Percentiles rank a stretch among this genome's conserved stretches.
phyloP scores from a whole-genome alignment of 208 protist genomes.

The Acanthamoeba lugdunensis region DNA sequence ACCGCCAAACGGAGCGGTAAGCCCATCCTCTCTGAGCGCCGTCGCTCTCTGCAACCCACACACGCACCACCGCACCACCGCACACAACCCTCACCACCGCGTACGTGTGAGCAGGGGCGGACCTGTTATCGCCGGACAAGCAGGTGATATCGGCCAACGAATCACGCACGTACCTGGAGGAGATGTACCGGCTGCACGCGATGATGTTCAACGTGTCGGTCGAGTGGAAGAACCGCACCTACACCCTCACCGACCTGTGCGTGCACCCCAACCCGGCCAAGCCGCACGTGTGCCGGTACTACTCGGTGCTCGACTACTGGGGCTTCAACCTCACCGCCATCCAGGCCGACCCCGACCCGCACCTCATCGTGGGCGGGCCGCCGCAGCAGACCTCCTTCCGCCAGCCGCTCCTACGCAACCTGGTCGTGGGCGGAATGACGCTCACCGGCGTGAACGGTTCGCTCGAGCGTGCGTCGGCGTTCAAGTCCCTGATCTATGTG shows the following conservation, averaged over 20 bases:
- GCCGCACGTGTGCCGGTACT: slow-evolving; percentile 18
- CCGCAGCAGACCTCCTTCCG: slow-evolving; percentile 14
- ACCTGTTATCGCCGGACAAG: slow-evolving; percentile 38
- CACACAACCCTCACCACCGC: too few species aligned
- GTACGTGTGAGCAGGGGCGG: background rate
- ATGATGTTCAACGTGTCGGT: slow-evolving; percentile 46
- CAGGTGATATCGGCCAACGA: background rate
- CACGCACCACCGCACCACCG: too few species aligned
- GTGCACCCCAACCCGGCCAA: slow-evolving; percentile 5
- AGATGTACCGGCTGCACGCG: slow-evolving; percentile 14
- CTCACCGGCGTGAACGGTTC: background rate
- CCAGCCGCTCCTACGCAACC: slow-evolving; percentile 22
- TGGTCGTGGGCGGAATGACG: slow-evolving; percentile 44
- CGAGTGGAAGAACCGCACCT: slow-evolving; percentile 4
- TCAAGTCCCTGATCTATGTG: slow-evolving; percentile 65
- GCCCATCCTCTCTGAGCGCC: background rate
- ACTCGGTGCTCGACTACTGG: slow-evolving; percentile 62
- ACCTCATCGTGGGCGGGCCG: background rate
- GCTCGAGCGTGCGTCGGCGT: background rate
- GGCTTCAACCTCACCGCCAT: slow-evolving; percentile 49
- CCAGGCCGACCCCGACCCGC: slow-evolving; percentile 1
- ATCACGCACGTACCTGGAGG: slow-evolving; percentile 24
- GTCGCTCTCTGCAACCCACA: background rate
- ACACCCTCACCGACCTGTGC: slow-evolving; percentile 45
- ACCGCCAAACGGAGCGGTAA: background rate